A percentile compares a stretch with the other conserved stretches of the same genome.
These are phyloP conservation scores for Entrophospora sp. DNA, from an alignment of 192 early-diverging fungal genomes.

Conservation along the genomic window DNA sequence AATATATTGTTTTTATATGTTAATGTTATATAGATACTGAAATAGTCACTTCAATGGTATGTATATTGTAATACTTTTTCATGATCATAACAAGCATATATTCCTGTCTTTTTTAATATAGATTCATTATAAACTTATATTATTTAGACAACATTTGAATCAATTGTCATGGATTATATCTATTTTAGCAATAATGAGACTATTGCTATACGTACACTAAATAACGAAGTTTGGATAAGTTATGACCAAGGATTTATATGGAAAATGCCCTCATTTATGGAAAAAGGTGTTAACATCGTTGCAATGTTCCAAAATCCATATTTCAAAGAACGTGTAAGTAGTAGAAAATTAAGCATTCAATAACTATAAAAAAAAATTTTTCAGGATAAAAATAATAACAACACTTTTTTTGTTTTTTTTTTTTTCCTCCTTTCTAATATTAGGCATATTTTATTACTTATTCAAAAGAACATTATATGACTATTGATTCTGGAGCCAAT, in stretches of 20 bases:
- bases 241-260: constrained; percentile 57
- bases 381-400: background rate
- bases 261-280: constrained; percentile 28
- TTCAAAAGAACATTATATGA: constrained; percentile 42
- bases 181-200: constrained; percentile 33
- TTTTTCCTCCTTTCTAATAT: too few species aligned
- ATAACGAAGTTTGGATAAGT: constrained; percentile 44
- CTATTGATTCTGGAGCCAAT: constrained; percentile 49
- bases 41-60: too few species aligned
- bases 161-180: constrained; percentile 29
- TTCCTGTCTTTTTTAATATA: too few species aligned
- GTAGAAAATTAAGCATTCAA: background rate
- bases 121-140: background rate
- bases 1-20: too few species aligned
- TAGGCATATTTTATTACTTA: constrained; percentile 52
- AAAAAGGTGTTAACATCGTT: constrained; percentile 28
- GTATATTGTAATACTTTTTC: too few species aligned
- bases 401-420: background rate
- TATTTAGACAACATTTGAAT: constrained; percentile 17
- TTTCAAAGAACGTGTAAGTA: constrained; percentile 34
- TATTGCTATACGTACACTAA: constrained; percentile 42
- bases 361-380: background rate
- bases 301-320: constrained; percentile 57
- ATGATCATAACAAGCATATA: too few species aligned
- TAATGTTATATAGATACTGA: too few species aligned